Percentiles rank a stretch among this genome's conserved stretches.
phyloP scores from a whole-genome alignment of 805 yeast genomes.

The Barnettozyma sp. region DNA sequence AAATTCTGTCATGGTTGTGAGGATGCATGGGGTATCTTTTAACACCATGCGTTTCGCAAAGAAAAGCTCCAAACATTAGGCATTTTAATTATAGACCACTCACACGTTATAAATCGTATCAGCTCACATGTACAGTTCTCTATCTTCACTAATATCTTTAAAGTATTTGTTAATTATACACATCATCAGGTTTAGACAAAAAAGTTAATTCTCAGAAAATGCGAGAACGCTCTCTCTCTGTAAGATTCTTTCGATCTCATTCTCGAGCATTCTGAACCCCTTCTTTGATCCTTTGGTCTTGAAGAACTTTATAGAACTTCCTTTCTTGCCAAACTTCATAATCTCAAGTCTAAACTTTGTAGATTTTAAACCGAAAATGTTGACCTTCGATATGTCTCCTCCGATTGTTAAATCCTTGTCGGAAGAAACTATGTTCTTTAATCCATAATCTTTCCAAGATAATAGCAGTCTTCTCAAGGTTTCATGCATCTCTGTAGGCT shows the following conservation, averaged over 20 bases:
- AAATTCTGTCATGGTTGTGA: conserved; percentile 98
- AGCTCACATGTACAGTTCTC: no score
- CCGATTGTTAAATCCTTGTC: conserved; percentile 38
- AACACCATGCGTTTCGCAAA: conserved; percentile 1
- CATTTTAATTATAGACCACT: no score
- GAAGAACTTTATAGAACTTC: conserved; percentile 50
- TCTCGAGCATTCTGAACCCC: conserved; percentile 51
- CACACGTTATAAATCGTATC: no score
- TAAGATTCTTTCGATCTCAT: conserved; percentile 59
- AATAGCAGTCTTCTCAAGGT: conserved; percentile 55
- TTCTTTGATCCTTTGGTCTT: conserved; percentile 60
- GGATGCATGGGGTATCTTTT: conserved; percentile 86
- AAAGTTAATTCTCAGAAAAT: conserved; percentile 16
- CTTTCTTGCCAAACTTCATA: conserved; percentile 34
- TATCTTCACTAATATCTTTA: neutral
- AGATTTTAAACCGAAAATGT: conserved; percentile 54
- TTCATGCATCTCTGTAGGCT: conserved; percentile 49
- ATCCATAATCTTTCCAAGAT: conserved; percentile 68
- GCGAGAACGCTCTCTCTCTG: conserved; percentile 55
- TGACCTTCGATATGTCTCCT: conserved; percentile 57
- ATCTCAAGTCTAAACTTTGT: conserved; percentile 57
- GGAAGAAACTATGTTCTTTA: conserved; percentile 46
- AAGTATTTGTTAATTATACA: neutral
- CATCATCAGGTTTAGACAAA: neutral
- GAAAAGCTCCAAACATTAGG: no score